Conservation (phyloP, 208 protist species). For the Trypanosoma platydactyli region DNA sequence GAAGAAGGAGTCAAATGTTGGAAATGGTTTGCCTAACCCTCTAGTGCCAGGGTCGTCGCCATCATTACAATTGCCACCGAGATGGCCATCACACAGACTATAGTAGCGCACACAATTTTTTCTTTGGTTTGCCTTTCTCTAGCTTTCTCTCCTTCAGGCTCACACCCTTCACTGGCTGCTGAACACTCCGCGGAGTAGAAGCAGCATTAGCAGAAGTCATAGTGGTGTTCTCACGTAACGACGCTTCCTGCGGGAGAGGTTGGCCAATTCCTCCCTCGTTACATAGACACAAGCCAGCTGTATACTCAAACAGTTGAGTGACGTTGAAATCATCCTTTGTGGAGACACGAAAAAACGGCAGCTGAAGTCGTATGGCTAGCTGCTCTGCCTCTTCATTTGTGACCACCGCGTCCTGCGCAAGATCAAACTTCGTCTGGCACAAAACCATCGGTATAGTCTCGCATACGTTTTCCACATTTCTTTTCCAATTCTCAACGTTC, state of each 20-base stretch:
- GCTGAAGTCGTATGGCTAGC: constrained; percentile 70
- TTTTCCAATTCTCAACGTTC: constrained; percentile 85
- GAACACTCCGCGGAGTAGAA: neutral
- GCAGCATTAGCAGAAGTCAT: neutral
- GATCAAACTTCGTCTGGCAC: constrained; percentile 94
- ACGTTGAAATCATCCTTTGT: constrained; percentile 95
- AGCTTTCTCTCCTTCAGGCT: neutral
- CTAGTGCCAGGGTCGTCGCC: too few species aligned
- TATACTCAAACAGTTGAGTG: constrained; percentile 85
- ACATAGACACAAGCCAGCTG: constrained; percentile 61
- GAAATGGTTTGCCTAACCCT: too few species aligned
- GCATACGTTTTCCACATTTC: constrained; percentile 81
- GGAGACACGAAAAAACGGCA: constrained; percentile 91
- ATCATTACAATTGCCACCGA: too few species aligned
- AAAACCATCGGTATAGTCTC: constrained; percentile 89
- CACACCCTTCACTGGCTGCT: neutral
- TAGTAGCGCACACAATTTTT: neutral
- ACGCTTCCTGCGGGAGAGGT: neutral
- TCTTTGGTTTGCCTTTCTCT: neutral
- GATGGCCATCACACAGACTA: neutral
- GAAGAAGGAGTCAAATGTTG: too few species aligned
- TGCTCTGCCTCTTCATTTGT: constrained; percentile 85
- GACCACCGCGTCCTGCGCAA: constrained; percentile 81
- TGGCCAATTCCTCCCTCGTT: constrained; percentile 5
- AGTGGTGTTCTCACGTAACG: neutral